These are phyloP conservation scores for Mycosphaerella sp. DNA, from an alignment of 2,329 filamentous ascomycete species.

Conservation along the genomic window DNA sequence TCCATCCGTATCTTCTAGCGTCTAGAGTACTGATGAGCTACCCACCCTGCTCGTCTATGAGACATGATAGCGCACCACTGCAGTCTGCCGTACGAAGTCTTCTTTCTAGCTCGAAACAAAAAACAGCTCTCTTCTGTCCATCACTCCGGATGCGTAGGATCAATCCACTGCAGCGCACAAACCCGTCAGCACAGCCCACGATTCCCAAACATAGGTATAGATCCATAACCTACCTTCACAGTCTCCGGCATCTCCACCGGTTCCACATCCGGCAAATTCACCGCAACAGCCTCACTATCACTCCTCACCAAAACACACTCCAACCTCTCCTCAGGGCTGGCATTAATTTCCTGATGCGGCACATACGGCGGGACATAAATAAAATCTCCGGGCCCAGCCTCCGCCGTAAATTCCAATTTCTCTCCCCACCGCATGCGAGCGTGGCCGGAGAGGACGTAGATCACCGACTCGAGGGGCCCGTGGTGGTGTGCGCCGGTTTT, in stretches of 20 bases:
- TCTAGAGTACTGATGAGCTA: too few species aligned
- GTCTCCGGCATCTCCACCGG: constrained; percentile 40
- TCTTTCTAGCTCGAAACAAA: too few species aligned
- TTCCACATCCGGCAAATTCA: constrained; percentile 42
- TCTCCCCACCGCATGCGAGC: constrained; percentile 45
- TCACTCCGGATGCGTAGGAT: constrained; percentile 37
- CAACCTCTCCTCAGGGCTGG: constrained; percentile 37
- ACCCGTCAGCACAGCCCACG: background rate
- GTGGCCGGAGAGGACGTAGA: constrained; percentile 43
- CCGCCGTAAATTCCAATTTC: constrained; percentile 41
- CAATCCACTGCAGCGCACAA: constrained; percentile 33
- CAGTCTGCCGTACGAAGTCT: too few species aligned
- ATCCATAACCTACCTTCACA: constrained; percentile 34
- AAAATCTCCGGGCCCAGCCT: constrained; percentile 44
- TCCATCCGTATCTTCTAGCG: too few species aligned
- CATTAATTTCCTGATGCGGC: constrained; percentile 46
- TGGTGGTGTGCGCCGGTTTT: constrained; percentile 45
- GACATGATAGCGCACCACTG: too few species aligned
- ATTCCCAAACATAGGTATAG: too few species aligned
- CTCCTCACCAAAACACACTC: constrained; percentile 42
- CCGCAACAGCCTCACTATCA: constrained; percentile 41
- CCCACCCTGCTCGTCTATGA: too few species aligned
- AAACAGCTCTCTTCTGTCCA: too few species aligned
- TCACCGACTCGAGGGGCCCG: constrained; percentile 43
- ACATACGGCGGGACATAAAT: constrained; percentile 42